phyloP scores from a whole-genome alignment of 805 yeast species.

The Candida awuae region DNA sequence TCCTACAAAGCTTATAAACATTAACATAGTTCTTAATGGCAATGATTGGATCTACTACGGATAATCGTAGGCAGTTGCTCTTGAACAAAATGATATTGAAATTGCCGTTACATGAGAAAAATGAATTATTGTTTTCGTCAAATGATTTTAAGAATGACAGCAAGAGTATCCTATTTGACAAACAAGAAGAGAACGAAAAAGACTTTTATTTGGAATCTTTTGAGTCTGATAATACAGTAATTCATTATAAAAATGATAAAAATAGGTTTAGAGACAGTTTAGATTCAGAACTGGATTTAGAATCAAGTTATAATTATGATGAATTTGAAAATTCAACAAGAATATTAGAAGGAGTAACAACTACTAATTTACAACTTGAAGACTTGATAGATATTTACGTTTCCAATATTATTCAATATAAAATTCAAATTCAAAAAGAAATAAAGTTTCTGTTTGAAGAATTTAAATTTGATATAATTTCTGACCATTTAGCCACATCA shows the following conservation, averaged over 20 bases:
- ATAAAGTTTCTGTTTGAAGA: conserved; percentile 4
- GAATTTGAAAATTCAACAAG: not conserved
- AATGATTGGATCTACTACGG: too few relatives aligned
- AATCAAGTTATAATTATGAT: too few relatives aligned
- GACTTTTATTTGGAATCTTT: conserved; percentile 1
- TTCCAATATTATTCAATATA: not conserved
- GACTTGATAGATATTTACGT: conserved; percentile 1
- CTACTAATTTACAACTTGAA: not conserved
- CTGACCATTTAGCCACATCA: conserved; percentile 3
- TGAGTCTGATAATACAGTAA: conserved; percentile 6
- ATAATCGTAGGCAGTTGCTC: too few relatives aligned
- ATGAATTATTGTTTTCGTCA: too few relatives aligned
- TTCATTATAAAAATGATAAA: not conserved
- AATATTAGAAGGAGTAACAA: not conserved
- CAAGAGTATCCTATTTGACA: too few relatives aligned
- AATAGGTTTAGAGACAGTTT: too few relatives aligned
- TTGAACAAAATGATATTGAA: too few relatives aligned
- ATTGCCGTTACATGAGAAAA: too few relatives aligned
- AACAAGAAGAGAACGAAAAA: not conserved
- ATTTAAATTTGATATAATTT: conserved; percentile 9
- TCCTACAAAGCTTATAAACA: too few relatives aligned
- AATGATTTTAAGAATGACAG: too few relatives aligned
- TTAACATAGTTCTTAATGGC: too few relatives aligned
- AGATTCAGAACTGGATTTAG: too few relatives aligned
- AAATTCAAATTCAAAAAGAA: conserved; percentile 1